phyloP scores from a whole-genome alignment of 345 rosid genomes.

The Carallia brachiata region DNA sequence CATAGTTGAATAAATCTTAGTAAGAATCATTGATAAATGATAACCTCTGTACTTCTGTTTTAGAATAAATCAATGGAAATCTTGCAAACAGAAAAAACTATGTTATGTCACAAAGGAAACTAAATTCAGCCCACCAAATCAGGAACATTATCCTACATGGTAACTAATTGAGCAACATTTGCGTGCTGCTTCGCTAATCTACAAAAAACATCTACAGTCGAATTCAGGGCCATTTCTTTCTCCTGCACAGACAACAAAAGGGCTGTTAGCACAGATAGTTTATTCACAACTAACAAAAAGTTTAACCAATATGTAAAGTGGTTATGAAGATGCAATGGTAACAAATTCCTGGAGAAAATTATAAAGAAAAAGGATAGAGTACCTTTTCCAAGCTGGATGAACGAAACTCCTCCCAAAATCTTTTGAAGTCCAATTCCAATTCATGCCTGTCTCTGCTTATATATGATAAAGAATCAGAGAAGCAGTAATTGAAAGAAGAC shows the following conservation, averaged over 20 bases:
- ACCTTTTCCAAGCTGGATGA: constrained; percentile 98
- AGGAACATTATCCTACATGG: constrained; percentile 57
- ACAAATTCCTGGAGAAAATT: constrained; percentile 7
- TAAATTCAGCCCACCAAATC: constrained; percentile 2
- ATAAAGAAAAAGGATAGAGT: neutral
- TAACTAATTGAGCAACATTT: constrained; percentile 89
- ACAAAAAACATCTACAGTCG: constrained; percentile 87
- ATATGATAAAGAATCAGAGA: neutral
- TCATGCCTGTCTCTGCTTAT: constrained; percentile 72
- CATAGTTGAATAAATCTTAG: neutral
- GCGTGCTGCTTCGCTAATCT: constrained; percentile 96
- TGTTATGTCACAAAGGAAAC: neutral
- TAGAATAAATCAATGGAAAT: neutral
- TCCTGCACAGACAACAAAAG: constrained; percentile 61
- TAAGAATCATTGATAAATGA: too few relatives aligned
- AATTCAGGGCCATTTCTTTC: constrained; percentile 96
- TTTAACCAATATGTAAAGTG: neutral
- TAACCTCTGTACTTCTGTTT: too few relatives aligned
- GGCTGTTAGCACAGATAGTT: constrained; percentile 22
- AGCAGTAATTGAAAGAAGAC: neutral
- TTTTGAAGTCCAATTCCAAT: constrained; percentile 96
- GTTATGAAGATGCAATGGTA: neutral
- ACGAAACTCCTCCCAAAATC: constrained; percentile 98
- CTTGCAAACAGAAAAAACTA: neutral
- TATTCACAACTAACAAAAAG: neutral